Base-by-base conservation (phyloP, 345 rosid genomes). In the Salix koriyanagi region DNA sequence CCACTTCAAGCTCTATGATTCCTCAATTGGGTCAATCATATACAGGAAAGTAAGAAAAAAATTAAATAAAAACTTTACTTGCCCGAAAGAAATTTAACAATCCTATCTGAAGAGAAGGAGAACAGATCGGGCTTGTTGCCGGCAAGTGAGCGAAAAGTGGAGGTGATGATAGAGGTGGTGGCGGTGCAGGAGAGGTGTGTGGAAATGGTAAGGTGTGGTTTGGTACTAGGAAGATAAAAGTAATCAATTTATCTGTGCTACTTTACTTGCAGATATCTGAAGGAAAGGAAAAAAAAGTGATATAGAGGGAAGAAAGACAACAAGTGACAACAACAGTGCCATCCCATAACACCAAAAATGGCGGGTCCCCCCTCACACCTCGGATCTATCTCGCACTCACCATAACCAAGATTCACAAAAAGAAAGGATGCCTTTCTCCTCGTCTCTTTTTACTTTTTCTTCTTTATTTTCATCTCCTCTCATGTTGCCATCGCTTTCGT, bases 331-430 rank as follows among this genome's bases (percentile, higher is more conserved):
- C 37, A 52, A 75, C 32, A 62, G 44, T 56, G 61, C 62, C 41
- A 26, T 50, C 75, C 56, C 73, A 70, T 70, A 69, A 69, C 65
- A 25, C 32, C 18, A 39, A 34, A 65, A 70, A 50, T 21, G 79
- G 79, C 56, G 75, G 82, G 82, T 39, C 74, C 79, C 21, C 12
- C 26, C 21, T 0, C 68, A 79, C 66, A 52, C 76, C 28, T 75
- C 77, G 64, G 73, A 76, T 67, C 60, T 78, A 41, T 73, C 77
- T 78, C 73, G 48, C 81, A 62, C 70, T 69, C 56, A 21, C 75
- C 25, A 68, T 69, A 30, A 32, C 21, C 4, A 50, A 50, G 19
- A 50, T 19, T 5, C 5, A 18, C 18, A 36, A 54, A 41, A 41
- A 44, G 9, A 30, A 21, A 67, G 56, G 69, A 78, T 72, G 77